Base-by-base conservation (phyloP, 179 eudicot species). In the Heliamphora pulchella region DNA sequence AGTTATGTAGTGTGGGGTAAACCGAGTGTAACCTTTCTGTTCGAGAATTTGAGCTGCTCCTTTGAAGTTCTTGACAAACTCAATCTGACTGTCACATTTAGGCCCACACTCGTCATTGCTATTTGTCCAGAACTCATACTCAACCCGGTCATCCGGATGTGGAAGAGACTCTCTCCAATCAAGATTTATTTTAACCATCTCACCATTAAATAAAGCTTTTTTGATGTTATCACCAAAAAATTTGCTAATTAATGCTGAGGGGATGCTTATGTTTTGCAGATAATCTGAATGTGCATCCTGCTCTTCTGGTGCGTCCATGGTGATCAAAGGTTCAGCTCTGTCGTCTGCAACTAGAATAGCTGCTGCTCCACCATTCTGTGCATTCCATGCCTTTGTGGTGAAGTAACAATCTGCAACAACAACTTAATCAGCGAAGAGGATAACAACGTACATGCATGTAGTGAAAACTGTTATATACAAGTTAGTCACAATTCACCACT, bases 71-170 rank as follows among this genome's bases (percentile, higher is more conserved):
- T 85, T 89, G 9, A 91, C 71, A 86, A 88, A 91, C 4, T 86
- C 83, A 64, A 84, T 87, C 82, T 89, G 89, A 79, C 80, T 87
- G 20, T 89, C 90, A 81, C 94, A 91, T 72, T 91, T 91, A 8
- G 89, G 90, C 11, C 92, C 94, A 67, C 94, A 91, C 75, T 89
- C 94, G 31, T 89, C 91, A 44, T 91, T 91, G 80, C 94, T 91
- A 69, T 87, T 88, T 7, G 94, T 91, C 94, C 94, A 91, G 73
- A 91, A 86, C 85, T 91, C 94, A 54, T 91, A 91, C 82, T 91
- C 94, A n/a, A 91, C 94, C 61, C 92, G 86, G 22, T 91, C 94
- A 80, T 91, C 94, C 5, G 94, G 94, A 76, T 91, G 94, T 5
- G 92, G 94, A 69, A 91, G 92, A 59, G 94, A 79, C 78, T 91